Evolutionary conservation across 805 yeast species (phyloP).

Genomic region (Teunomyces pallodes): DNA sequence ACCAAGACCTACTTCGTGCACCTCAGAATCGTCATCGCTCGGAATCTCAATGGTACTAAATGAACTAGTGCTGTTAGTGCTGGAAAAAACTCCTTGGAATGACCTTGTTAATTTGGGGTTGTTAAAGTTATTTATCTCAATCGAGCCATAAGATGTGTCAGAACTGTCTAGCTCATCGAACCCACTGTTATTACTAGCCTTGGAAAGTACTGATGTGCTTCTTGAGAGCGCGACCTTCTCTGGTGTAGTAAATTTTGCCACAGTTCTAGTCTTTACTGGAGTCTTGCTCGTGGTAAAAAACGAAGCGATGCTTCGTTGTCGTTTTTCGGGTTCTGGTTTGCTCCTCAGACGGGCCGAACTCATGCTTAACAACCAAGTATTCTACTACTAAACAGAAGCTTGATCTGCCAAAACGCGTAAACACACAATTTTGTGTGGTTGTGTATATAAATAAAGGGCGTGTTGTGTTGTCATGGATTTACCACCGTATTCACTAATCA

Average conservation of each 20-base stretch:
- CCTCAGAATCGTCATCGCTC: constrained; percentile 3
- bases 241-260: constrained; percentile 10
- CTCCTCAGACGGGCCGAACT: neutral
- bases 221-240: constrained; percentile 12
- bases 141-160: constrained; percentile 34
- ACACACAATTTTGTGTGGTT: neutral
- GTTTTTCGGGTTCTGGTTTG: neutral
- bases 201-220: constrained; percentile 20
- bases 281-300: constrained; percentile 5
- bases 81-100: constrained; percentile 9
- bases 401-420: neutral
- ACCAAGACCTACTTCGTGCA: neutral
- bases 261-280: neutral
- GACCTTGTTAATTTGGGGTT: constrained; percentile 27
- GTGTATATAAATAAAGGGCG: neutral
- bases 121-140: constrained; percentile 36
- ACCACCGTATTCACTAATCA: too few relatives aligned
- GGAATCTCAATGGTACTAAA: neutral
- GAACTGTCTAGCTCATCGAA: constrained; percentile 28
- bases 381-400: too few relatives aligned
- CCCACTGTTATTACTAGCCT: constrained; percentile 17
- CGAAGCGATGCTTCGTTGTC: neutral
- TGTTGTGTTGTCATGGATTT: too few relatives aligned
- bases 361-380: neutral
- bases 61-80: neutral